A percentile compares a stretch with the other conserved stretches of the same genome.
Conservation (phyloP, 2,329 filamentous ascomycete genomes). For the Lasiodiplodia sp. region DNA sequence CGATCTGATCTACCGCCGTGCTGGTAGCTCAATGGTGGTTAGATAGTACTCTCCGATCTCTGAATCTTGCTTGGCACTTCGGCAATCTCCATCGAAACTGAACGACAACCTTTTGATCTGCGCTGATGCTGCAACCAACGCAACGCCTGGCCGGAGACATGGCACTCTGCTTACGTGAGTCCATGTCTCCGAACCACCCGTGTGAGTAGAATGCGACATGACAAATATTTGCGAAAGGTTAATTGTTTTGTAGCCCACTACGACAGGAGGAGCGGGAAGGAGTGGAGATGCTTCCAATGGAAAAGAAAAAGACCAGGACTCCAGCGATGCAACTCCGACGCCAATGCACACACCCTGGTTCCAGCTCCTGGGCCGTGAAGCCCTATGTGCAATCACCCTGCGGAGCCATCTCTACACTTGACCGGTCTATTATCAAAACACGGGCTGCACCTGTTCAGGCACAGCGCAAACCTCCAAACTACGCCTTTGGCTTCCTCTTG, state of each 20-base stretch:
- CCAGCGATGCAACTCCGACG: not conserved
- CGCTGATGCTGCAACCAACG: slow-evolving; percentile 2
- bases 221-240: too few species aligned
- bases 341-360: not conserved
- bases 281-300: not conserved
- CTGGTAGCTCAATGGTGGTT: slow-evolving; percentile 12
- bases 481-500: slow-evolving; percentile 64
- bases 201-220: too few species aligned
- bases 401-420: not conserved
- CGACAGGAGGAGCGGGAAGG: not conserved
- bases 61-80: slow-evolving; percentile 7
- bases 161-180: not conserved
- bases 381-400: not conserved
- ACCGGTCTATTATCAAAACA: not conserved
- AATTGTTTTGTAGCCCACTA: too few species aligned
- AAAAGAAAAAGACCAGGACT: not conserved
- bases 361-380: not conserved
- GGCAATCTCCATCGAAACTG: slow-evolving; percentile 5
- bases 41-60: not conserved
- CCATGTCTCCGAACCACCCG: too few species aligned
- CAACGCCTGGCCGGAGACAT: not conserved
- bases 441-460: not conserved
- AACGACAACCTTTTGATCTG: slow-evolving; percentile 1
- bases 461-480: not conserved
- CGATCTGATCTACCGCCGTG: slow-evolving; percentile 1